phyloP scores from a whole-genome alignment of 192 early-diverging fungal species.

The Chytriomyces sp. region DNA sequence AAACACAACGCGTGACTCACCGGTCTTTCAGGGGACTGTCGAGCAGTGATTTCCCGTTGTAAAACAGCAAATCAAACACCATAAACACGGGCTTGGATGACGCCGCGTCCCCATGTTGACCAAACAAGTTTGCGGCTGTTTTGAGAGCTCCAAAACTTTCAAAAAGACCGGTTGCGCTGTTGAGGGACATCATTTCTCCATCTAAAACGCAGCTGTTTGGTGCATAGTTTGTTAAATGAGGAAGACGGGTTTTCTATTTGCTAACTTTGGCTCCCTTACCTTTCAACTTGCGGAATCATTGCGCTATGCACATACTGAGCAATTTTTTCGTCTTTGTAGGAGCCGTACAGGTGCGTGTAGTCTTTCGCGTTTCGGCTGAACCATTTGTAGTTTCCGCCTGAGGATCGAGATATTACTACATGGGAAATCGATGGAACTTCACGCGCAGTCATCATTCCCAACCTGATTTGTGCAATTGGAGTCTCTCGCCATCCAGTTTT shows the following conservation, averaged over 20 bases:
- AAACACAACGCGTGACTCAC: no score
- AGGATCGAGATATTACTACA: slow-evolving; percentile 14
- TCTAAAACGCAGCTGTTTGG: slow-evolving; percentile 71
- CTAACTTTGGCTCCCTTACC: slow-evolving; percentile 29
- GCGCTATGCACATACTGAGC: slow-evolving; percentile 59
- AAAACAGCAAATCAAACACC: slow-evolving; percentile 76
- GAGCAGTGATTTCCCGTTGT: slow-evolving; percentile 67
- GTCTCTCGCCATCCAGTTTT: slow-evolving; percentile 83
- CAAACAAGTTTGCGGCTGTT: slow-evolving; percentile 60
- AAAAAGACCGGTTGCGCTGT: slow-evolving; percentile 64
- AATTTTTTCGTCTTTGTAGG: slow-evolving; percentile 58
- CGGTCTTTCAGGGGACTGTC: slow-evolving; percentile 60
- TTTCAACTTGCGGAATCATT: slow-evolving; percentile 54
- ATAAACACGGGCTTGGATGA: slow-evolving; percentile 57
- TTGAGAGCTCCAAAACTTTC: slow-evolving; percentile 77
- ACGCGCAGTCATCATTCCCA: slow-evolving; percentile 13
- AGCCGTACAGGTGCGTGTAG: slow-evolving; percentile 75
- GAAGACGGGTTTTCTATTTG: background rate
- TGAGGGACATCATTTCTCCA: slow-evolving; percentile 80
- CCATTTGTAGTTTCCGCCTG: slow-evolving; percentile 65
- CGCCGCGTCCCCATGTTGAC: slow-evolving; percentile 30
- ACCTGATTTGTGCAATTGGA: slow-evolving; percentile 70
- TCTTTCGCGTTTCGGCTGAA: slow-evolving; percentile 67
- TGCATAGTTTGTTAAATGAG: background rate
- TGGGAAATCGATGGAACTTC: background rate